phyloP scores from a whole-genome alignment of 2,329 filamentous ascomycete genomes.

The Stachybotrys chartarum region DNA sequence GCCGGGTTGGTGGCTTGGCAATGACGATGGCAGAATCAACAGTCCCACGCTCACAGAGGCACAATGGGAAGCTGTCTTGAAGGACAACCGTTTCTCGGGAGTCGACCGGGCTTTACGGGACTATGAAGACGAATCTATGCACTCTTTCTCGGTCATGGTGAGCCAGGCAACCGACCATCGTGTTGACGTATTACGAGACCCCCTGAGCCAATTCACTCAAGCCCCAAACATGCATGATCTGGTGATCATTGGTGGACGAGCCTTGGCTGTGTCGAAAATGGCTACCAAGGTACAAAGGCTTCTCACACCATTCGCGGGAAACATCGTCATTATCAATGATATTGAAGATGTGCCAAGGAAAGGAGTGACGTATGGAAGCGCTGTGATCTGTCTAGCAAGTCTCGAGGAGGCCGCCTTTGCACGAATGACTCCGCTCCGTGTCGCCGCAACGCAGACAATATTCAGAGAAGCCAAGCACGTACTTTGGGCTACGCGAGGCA shows the following conservation, averaged over 20 bases:
- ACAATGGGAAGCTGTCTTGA: constrained; percentile 2
- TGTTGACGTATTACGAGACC: neutral
- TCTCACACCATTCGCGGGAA: neutral
- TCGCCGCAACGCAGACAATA: constrained; percentile 11
- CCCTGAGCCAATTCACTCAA: neutral
- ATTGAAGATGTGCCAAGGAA: neutral
- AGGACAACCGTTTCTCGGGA: constrained; percentile 3
- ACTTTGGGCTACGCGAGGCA: constrained; percentile 15
- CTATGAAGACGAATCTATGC: neutral
- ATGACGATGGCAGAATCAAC: neutral
- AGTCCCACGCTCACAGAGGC: neutral
- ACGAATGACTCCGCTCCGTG: constrained; percentile 21
- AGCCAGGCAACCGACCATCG: constrained; percentile 8
- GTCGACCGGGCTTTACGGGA: constrained; percentile 3
- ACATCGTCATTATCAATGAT: neutral
- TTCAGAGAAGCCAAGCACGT: constrained; percentile 9
- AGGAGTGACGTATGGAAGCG: constrained; percentile 6
- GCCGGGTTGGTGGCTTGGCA: neutral
- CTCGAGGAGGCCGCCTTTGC: constrained; percentile 17
- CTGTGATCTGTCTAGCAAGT: constrained; percentile 9
- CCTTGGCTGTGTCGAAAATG: neutral
- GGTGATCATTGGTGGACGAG: neutral
- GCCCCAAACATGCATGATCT: neutral
- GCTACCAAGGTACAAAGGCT: neutral
- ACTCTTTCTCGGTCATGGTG: constrained; percentile 12